Conservation (phyloP, 352 stramenopile genomes). For the Aphanomyces euteiches region DNA sequence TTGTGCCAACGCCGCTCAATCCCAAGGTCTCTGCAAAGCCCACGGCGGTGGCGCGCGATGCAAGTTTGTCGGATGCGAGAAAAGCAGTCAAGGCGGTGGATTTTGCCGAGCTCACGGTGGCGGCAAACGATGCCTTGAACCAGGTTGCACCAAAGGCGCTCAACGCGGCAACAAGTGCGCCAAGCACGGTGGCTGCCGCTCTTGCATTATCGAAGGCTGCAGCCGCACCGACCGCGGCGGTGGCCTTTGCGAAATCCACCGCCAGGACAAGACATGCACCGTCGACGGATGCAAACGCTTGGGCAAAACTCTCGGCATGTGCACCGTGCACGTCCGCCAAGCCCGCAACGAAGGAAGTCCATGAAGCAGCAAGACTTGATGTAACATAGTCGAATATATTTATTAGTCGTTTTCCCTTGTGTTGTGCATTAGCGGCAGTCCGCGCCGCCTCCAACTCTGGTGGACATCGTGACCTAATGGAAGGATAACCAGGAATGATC, state of each 20-base stretch:
- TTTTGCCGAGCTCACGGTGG: slow-evolving; percentile 52
- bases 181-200: slow-evolving; percentile 40
- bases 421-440: background rate
- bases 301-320: slow-evolving; percentile 81
- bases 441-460: no score
- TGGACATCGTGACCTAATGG: no score
- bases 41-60: slow-evolving; percentile 48
- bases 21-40: slow-evolving; percentile 44
- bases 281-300: slow-evolving; percentile 77
- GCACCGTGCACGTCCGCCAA: slow-evolving; percentile 85
- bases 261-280: slow-evolving; percentile 76
- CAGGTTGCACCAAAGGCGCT: slow-evolving; percentile 49
- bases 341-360: background rate
- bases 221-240: slow-evolving; percentile 46
- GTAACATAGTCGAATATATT: slow-evolving; percentile 30
- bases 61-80: slow-evolving; percentile 40
- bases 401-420: background rate
- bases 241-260: slow-evolving; percentile 47
- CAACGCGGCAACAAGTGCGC: slow-evolving; percentile 47
- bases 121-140: slow-evolving; percentile 45
- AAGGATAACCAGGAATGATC: background rate
- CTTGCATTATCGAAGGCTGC: slow-evolving; percentile 39
- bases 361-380: slow-evolving; percentile 54
- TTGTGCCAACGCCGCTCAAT: slow-evolving; percentile 44
- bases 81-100: slow-evolving; percentile 43